A percentile compares a stretch with the other conserved stretches of the same genome.
phyloP scores from a whole-genome alignment of 1,284 basidiomycete species.

The Leccinum subrobustum region DNA sequence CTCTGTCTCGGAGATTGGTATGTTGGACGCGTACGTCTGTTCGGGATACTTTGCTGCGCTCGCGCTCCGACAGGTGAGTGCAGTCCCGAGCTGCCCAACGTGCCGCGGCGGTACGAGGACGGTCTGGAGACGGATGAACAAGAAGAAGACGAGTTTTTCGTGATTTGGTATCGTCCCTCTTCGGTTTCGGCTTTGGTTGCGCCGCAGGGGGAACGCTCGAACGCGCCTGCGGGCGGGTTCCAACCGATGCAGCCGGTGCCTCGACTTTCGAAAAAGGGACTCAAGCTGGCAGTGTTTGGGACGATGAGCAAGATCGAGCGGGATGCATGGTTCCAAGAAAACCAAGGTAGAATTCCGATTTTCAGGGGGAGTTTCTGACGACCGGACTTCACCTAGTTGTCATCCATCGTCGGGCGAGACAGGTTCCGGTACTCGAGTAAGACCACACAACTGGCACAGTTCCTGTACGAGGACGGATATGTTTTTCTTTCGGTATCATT shows the following conservation, averaged over 20 bases:
- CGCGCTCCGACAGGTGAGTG: slow-evolving; percentile 60
- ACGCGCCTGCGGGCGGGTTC: slow-evolving; percentile 25
- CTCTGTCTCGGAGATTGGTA: slow-evolving; percentile 61
- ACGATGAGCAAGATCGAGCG: slow-evolving; percentile 79
- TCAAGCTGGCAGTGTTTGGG: slow-evolving; percentile 65
- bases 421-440: too few species aligned
- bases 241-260: slow-evolving; percentile 41
- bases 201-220: slow-evolving; percentile 10
- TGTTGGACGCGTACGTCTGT: slow-evolving; percentile 74
- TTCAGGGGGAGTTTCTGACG: too few species aligned
- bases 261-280: slow-evolving; percentile 52
- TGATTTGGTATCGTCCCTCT: slow-evolving; percentile 61
- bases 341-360: too few species aligned
- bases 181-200: slow-evolving; percentile 9
- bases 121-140: slow-evolving; percentile 76
- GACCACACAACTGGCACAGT: too few species aligned
- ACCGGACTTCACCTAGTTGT: too few species aligned
- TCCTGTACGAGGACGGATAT: too few species aligned
- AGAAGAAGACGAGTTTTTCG: slow-evolving; percentile 74
- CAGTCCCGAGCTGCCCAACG: slow-evolving; percentile 46
- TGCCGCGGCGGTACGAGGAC: slow-evolving; percentile 73
- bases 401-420: too few species aligned
- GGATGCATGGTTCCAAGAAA: slow-evolving; percentile 65
- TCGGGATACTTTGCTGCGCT: slow-evolving; percentile 79
- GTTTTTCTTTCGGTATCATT: too few species aligned